Conservation (phyloP, 768 basidiomycete species). For the Tulasnella sp. region DNA sequence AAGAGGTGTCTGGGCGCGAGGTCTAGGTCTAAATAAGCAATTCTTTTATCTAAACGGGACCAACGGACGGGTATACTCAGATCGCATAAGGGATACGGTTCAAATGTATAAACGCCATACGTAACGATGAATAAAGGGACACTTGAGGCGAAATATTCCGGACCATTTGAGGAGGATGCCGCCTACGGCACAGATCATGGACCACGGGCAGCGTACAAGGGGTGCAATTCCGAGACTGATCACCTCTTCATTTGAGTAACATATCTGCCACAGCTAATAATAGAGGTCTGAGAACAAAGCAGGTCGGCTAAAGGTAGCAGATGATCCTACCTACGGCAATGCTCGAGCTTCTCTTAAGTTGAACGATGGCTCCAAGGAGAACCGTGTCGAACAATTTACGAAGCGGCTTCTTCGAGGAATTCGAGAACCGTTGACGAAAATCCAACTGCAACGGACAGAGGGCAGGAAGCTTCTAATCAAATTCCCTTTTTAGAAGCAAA, state of each 20-base stretch:
- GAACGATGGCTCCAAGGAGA: neutral
- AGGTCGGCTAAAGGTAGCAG: neutral
- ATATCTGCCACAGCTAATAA: too few relatives aligned
- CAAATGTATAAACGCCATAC: too few relatives aligned
- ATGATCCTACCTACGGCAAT: neutral
- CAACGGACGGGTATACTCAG: neutral
- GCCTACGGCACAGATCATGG: neutral
- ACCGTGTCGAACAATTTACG: neutral
- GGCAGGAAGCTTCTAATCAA: neutral
- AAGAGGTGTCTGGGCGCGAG: neutral
- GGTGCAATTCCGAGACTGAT: too few relatives aligned
- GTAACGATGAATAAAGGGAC: too few relatives aligned
- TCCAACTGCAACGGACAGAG: neutral
- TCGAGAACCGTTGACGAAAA: too few relatives aligned
- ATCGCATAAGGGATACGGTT: neutral
- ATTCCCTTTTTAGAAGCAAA: constrained; percentile 45
- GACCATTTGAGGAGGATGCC: neutral
- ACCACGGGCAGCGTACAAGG: neutral
- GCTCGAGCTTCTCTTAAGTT: neutral
- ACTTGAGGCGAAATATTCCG: too few relatives aligned
- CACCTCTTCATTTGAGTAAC: too few relatives aligned
- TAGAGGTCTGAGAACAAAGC: neutral
- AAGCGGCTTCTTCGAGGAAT: too few relatives aligned
- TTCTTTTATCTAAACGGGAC: neutral
- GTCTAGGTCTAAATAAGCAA: neutral